Evolutionary conservation across 345 rosid species (phyloP).

Genomic region (Kernera saxatilis): DNA sequence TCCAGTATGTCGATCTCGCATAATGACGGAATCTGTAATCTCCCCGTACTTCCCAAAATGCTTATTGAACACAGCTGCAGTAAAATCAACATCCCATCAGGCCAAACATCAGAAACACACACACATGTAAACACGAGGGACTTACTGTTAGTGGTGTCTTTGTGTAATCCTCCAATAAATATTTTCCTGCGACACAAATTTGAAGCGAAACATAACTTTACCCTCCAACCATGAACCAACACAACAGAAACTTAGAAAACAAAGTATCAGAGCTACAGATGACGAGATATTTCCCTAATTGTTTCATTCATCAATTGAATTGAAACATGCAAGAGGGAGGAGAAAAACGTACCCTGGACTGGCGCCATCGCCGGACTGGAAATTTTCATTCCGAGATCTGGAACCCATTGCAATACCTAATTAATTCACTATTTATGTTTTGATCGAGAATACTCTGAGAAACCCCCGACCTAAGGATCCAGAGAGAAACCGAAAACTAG

Average conservation of each 20-base stretch:
- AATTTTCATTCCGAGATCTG: constrained; percentile 42
- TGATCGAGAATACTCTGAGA: not conserved
- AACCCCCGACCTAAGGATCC: not conserved
- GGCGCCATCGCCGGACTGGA: constrained; percentile 63
- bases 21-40: constrained; percentile 81
- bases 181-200: constrained; percentile 51
- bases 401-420: constrained; percentile 45
- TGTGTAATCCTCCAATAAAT: constrained; percentile 82
- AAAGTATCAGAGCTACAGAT: not conserved
- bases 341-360: constrained; percentile 63
- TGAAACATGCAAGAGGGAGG: not conserved
- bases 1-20: constrained; percentile 81
- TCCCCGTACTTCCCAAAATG: constrained; percentile 84
- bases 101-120: not conserved
- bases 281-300: not conserved
- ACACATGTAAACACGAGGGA: not conserved
- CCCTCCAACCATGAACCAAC: not conserved
- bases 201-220: not conserved
- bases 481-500: not conserved
- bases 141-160: constrained; percentile 61
- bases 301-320: not conserved
- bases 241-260: not conserved
- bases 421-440: not conserved
- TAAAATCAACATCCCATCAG: not conserved
- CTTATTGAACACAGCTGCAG: constrained; percentile 61